Evolutionary conservation across 805 yeast genomes (phyloP), one percentile per base, ranked within the genome.

Genomic region (Saccharomycodes ludwigii): DNA sequence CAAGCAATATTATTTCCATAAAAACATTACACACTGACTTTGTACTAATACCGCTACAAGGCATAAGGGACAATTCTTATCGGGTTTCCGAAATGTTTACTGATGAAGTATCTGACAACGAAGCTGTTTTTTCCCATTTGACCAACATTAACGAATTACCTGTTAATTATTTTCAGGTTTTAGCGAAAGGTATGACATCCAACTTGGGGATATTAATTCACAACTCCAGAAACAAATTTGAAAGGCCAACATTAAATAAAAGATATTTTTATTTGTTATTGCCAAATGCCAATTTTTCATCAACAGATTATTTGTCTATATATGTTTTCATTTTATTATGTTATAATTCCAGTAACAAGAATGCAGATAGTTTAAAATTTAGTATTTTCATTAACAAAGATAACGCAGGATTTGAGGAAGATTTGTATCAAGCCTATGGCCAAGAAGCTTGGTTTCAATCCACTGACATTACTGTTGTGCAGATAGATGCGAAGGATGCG

Each of bases 141-240:
- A 22, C 51, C 6, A 52, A 53, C n/a, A 24, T 44, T 5, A 52
- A 52, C 31, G 56, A 51, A 18, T 31, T 52, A 12, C 35, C 52
- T 4, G 44, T 47, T 1, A 40, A 37, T 16, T 52, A 50, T 31
- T 50, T 52, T 30, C 34, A 36, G 5, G 31, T 38, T 6, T 18
- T 51, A 6, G 35, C 50, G 2, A 27, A 40, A 9, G 34, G 41
- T 5, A 15, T 48, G n/a, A 40, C 38, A 15, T 33, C 50, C 2
- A 44, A 41, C 18, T 21, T 49, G 4, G 41, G 45, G 2, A 26
- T 51, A 18, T 37, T 48, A 9, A 41, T 52, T 12, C 46, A 52
- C 3, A 47, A 50, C 29, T 38, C 46, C 7, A 38, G 47, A 24
- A 46, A 41, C 25, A 38, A 45, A 27, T 27, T 43, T 6, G 37